Evolutionary conservation across 2,329 filamentous ascomycete genomes (phyloP).

Genomic region (Paecilomyces sp.): DNA sequence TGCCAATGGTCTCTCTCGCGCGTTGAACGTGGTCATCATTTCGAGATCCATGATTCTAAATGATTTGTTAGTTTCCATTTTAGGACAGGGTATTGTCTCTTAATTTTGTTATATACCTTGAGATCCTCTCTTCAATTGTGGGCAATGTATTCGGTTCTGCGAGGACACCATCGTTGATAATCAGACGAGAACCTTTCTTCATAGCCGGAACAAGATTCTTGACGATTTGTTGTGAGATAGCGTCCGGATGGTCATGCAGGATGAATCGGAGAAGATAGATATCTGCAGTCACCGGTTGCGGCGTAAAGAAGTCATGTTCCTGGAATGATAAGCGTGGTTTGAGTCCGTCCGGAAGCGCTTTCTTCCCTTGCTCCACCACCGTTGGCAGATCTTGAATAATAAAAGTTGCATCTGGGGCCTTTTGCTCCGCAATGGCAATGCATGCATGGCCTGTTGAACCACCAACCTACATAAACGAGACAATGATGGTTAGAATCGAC

Average conservation of each 20-base stretch:
- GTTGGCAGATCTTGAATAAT: constrained; percentile 7
- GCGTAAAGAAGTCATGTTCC: constrained; percentile 10
- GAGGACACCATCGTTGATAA: constrained; percentile 3
- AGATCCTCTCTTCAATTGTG: constrained; percentile 3
- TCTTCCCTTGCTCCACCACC: constrained; percentile 5
- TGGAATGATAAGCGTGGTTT: constrained; percentile 6
- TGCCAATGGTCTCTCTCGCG: constrained; percentile 8
- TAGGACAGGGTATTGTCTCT: not conserved
- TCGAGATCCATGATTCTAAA: constrained; percentile 10
- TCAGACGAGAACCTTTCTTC: constrained; percentile 3
- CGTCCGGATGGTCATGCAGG: constrained; percentile 11
- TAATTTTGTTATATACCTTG: not conserved
- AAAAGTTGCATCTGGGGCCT: constrained; percentile 4
- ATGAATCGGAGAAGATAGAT: constrained; percentile 9
- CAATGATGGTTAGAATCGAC: not conserved
- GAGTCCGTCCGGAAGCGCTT: constrained; percentile 2
- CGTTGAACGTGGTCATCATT: constrained; percentile 13
- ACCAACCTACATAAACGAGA: constrained; percentile 4
- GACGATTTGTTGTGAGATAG: constrained; percentile 4
- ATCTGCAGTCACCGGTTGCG: constrained; percentile 7
- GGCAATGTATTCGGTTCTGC: constrained; percentile 3
- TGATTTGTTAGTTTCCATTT: not conserved
- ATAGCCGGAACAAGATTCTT: constrained; percentile 3
- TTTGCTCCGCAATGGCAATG: constrained; percentile 6
- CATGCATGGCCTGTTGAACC: constrained; percentile 6